Evolutionary conservation across 768 basidiomycete species (phyloP), one percentile per base, ranked within the genome.

Genomic region (Lyophyllum semitale): DNA sequence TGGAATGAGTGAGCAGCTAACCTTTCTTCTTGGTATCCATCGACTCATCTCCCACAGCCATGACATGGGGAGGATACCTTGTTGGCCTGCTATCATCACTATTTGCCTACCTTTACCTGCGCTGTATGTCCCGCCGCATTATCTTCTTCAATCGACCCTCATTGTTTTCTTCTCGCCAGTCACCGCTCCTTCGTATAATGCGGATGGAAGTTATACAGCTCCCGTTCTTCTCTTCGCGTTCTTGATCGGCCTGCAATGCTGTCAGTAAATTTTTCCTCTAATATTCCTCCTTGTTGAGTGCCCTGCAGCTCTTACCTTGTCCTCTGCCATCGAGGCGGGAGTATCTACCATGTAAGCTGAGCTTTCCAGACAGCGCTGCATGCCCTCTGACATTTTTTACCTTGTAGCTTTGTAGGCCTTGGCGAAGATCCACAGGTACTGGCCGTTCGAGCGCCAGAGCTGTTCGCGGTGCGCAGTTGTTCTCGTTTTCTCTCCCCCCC

Each of bases 341-440:
- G 91, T 94, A 1, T 93, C 91, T 2, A 93, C 91, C 1, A 92
- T 93, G 84, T 91, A 68, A 59, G 81, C 38, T 32, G 6, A 32
- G 15, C 29, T 18, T 23, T 25, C n/a, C n/a, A n/a, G 4, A 7
- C 13, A 45, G 38, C 29, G 43, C 32, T 22, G 42, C 49, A 8
- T 38, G 9, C 13, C 5, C 3, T 8, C 44, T 45, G 44, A 49
- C 54, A 23, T 30, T 33, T 25, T n/a, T 53, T 4, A 29, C 23
- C 25, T 50, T 29, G 13, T 52, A 89, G 88, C 32, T 91, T 93
- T 65, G 92, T 94, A 29, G 91, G 91, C 8, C 77, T 94, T 8
- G 91, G 84, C 48, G 91, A 94, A 68, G 90, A 94, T 64, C 92
- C 91, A 3, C 83, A 88, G 61, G 82, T 93, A 18, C 74, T 93